phyloP scores from a whole-genome alignment of 2,329 filamentous ascomycete genomes.

The Penicillium capsulatum region DNA sequence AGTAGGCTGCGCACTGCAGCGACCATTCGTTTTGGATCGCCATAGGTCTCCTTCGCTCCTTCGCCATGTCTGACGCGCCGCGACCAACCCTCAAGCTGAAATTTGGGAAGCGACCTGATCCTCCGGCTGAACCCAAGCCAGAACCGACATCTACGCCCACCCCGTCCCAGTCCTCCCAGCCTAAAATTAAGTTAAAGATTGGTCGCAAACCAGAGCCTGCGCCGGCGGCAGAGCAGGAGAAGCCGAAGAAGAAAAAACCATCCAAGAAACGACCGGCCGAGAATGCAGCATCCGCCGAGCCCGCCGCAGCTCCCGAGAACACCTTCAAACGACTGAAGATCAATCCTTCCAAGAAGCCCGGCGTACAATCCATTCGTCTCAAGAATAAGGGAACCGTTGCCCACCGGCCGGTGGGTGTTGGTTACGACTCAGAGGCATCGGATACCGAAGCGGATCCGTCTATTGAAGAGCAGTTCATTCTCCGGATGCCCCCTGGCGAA shows the following conservation, averaged over 20 bases:
- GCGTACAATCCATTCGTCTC: conserved; percentile 51
- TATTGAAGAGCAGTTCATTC: conserved; percentile 82
- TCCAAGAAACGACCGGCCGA: conserved; percentile 40
- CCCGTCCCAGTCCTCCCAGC: conserved; percentile 27
- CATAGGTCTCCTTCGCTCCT: not conserved
- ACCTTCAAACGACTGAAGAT: conserved; percentile 40
- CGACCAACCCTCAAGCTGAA: conserved; percentile 42
- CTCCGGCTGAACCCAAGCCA: conserved; percentile 13
- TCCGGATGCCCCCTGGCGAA: conserved; percentile 81
- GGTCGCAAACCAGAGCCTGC: conserved; percentile 27
- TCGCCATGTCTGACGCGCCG: conserved; percentile 35
- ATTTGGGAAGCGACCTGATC: conserved; percentile 37
- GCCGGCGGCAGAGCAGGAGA: conserved; percentile 11
- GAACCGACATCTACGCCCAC: conserved; percentile 19
- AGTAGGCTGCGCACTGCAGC: not conserved
- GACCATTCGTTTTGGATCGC: not conserved
- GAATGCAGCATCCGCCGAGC: conserved; percentile 24
- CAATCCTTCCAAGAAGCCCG: conserved; percentile 37
- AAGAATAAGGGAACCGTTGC: conserved; percentile 66
- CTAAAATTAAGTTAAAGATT: conserved; percentile 43
- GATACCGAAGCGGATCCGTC: conserved; percentile 83
- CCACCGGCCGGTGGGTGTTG: conserved; percentile 70
- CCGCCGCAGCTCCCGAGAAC: conserved; percentile 24
- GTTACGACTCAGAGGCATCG: conserved; percentile 93
- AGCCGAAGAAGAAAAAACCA: conserved; percentile 33